These are phyloP conservation scores for Limonium bicolor DNA, from an alignment of 148 eudicot species.

Conservation along the genomic window DNA sequence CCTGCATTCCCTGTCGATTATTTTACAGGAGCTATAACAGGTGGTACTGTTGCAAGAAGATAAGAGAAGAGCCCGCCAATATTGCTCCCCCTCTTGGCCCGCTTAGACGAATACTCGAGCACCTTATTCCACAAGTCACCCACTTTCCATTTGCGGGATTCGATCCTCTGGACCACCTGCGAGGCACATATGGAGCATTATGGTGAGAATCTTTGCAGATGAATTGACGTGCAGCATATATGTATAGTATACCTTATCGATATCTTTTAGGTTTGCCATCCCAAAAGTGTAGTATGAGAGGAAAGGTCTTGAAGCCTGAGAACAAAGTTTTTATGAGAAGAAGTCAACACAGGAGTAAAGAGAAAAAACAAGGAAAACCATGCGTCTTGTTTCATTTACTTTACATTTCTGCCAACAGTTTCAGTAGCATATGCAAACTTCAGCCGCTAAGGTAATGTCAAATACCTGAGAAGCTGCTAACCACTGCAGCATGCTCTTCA, in stretches of 20 bases:
- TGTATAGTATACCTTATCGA: slow-evolving; percentile 75
- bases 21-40: too few species aligned
- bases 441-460: too few species aligned
- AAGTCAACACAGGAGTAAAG: background rate
- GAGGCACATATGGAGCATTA: too few species aligned
- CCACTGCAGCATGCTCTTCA: slow-evolving; percentile 79
- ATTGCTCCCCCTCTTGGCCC: slow-evolving; percentile 34
- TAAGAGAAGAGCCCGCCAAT: too few species aligned
- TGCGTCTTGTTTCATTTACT: too few species aligned
- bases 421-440: too few species aligned
- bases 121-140: slow-evolving; percentile 84
- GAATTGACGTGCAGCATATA: too few species aligned
- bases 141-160: slow-evolving; percentile 64
- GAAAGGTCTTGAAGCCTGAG: slow-evolving; percentile 72
- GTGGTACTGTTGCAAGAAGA: too few species aligned
- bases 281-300: slow-evolving; percentile 58
- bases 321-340: background rate
- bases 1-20: too few species aligned
- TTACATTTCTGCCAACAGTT: too few species aligned
- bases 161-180: slow-evolving; percentile 60
- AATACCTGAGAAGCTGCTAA: slow-evolving; percentile 91
- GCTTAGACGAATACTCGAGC: slow-evolving; percentile 48
- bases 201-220: too few species aligned
- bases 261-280: slow-evolving; percentile 27
- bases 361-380: too few species aligned